phyloP scores from a whole-genome alignment of 1,139 yeast species.

The Yamadazyma epiphylla region DNA sequence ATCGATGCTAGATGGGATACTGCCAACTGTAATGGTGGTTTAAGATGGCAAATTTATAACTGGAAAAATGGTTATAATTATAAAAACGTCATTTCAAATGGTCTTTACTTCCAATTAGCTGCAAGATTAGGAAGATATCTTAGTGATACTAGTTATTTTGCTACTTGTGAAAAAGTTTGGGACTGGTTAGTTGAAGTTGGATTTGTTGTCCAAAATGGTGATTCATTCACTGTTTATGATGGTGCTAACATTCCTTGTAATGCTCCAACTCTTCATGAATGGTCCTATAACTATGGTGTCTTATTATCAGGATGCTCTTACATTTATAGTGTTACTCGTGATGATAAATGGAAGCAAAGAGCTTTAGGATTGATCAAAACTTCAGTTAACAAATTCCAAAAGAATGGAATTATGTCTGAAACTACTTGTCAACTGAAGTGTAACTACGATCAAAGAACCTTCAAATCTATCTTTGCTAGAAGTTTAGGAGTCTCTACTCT shows the following conservation, averaged over 20 bases:
- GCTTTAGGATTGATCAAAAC: constrained; percentile 49
- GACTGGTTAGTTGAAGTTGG: constrained; percentile 60
- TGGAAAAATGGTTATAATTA: constrained; percentile 76
- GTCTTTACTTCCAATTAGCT: constrained; percentile 71
- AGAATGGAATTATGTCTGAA: constrained; percentile 56
- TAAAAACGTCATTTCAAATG: constrained; percentile 76
- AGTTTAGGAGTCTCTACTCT: constrained; percentile 57
- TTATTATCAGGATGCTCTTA: constrained; percentile 70
- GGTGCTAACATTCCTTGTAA: constrained; percentile 58
- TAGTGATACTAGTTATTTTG: constrained; percentile 55
- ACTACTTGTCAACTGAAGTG: constrained; percentile 61
- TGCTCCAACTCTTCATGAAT: constrained; percentile 48
- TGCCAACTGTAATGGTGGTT: constrained; percentile 64
- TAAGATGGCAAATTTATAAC: constrained; percentile 81
- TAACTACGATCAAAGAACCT: constrained; percentile 72
- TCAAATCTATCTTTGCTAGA: constrained; percentile 70
- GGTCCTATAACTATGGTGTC: constrained; percentile 83
- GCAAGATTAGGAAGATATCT: constrained; percentile 77
- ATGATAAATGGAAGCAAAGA: constrained; percentile 54
- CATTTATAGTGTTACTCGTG: constrained; percentile 59
- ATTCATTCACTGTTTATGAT: constrained; percentile 57
- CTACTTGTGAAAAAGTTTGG: constrained; percentile 65
- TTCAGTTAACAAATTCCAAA: constrained; percentile 35
- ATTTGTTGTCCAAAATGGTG: constrained; percentile 37
- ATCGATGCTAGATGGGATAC: constrained; percentile 78